phyloP scores from a whole-genome alignment of 1,284 basidiomycete species.

The Entoloma clypeatum region DNA sequence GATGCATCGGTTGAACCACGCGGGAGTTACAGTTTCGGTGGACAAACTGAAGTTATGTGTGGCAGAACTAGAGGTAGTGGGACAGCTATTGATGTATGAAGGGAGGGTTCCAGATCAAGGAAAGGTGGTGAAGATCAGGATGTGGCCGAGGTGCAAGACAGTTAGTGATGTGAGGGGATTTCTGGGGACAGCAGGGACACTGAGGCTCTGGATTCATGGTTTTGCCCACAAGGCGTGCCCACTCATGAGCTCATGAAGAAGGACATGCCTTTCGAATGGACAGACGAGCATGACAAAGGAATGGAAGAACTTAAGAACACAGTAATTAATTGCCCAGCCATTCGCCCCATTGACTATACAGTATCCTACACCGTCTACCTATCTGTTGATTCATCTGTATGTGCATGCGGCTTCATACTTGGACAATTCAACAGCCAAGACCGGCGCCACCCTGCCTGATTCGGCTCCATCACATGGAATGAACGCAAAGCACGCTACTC shows the following conservation, averaged over 20 bases:
- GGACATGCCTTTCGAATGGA: constrained; percentile 26
- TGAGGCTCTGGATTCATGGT: constrained; percentile 28
- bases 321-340: constrained; percentile 21
- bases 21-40: constrained; percentile 20
- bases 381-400: constrained; percentile 26
- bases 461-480: constrained; percentile 28
- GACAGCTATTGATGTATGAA: constrained; percentile 22
- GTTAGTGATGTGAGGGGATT: constrained; percentile 26
- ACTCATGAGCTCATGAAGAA: constrained; percentile 23
- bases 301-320: constrained; percentile 29
- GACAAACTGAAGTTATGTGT: constrained; percentile 22
- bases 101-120: constrained; percentile 18
- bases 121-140: constrained; percentile 24
- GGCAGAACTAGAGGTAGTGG: constrained; percentile 20
- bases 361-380: constrained; percentile 22
- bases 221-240: constrained; percentile 23
- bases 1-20: constrained; percentile 22
- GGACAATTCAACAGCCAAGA: constrained; percentile 26
- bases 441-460: constrained; percentile 19
- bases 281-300: constrained; percentile 16
- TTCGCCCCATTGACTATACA: constrained; percentile 28
- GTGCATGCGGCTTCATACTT: constrained; percentile 28
- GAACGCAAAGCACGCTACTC: constrained; percentile 30
- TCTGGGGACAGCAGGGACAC: constrained; percentile 22
- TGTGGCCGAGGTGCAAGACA: constrained; percentile 23